Percentiles rank a stretch among this genome's conserved stretches.
Evolutionary conservation across 228 moss, liverwort and hornwort species (phyloP).

Genomic region (Sphagnum fallax): DNA sequence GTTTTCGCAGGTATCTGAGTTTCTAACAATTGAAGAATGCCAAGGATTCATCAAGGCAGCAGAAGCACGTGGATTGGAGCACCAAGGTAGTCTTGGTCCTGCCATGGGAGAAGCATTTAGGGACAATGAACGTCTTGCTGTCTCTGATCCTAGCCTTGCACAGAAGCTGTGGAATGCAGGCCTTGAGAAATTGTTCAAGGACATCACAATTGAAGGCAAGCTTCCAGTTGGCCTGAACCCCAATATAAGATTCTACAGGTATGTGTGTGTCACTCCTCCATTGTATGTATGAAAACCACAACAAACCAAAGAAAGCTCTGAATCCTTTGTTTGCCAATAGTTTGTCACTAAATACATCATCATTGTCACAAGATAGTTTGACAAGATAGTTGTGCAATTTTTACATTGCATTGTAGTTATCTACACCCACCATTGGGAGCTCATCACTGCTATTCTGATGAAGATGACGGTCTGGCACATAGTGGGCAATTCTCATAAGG

Average conservation of each 20-base stretch:
- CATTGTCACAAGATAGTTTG: no score
- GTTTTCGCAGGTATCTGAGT: constrained; percentile 22
- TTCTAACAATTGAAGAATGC: constrained; percentile 50
- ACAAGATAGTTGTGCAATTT: no score
- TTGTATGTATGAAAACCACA: not conserved
- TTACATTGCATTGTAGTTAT: no score
- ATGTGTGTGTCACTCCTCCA: not conserved
- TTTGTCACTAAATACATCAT: no score
- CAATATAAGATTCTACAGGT: constrained; percentile 56
- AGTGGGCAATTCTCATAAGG: not conserved
- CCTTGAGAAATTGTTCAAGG: constrained; percentile 31
- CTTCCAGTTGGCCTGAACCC: constrained; percentile 74
- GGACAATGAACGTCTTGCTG: constrained; percentile 64
- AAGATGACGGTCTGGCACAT: no score
- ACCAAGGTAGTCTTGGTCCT: constrained; percentile 74
- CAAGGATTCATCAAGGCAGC: constrained; percentile 54
- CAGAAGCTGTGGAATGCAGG: constrained; percentile 65
- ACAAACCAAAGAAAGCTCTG: no score
- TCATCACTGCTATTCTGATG: no score
- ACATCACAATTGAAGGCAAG: constrained; percentile 34
- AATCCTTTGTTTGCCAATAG: no score
- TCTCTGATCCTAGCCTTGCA: constrained; percentile 47
- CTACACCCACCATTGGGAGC: no score
- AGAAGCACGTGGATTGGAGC: constrained; percentile 64
- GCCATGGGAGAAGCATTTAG: constrained; percentile 81